Conservation (phyloP, 2,329 filamentous ascomycete genomes). For the Aspergillus tanneri region DNA sequence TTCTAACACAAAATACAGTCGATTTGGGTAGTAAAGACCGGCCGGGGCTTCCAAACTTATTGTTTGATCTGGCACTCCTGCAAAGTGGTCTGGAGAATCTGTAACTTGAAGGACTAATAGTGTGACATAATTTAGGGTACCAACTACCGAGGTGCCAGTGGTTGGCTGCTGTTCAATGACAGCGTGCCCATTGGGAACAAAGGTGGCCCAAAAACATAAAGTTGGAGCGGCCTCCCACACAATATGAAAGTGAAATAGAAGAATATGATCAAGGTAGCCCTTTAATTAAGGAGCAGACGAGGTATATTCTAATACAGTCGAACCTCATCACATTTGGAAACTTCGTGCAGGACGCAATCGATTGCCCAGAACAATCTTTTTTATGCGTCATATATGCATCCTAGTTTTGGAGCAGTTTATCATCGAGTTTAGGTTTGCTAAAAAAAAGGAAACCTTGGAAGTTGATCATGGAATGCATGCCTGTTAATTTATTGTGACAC, state of each 20-base stretch:
- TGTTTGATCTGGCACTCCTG: slow-evolving; percentile 58
- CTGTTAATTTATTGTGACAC: slow-evolving; percentile 32
- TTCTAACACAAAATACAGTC: slow-evolving; percentile 36
- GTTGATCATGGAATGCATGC: not conserved
- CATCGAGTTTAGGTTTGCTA: slow-evolving; percentile 2
- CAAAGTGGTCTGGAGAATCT: not conserved
- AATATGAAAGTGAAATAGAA: slow-evolving; percentile 1
- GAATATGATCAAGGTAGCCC: slow-evolving; percentile 9
- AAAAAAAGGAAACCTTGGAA: not conserved
- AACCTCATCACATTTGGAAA: slow-evolving; percentile 33
- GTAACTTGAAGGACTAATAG: slow-evolving; percentile 23
- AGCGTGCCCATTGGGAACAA: slow-evolving; percentile 81
- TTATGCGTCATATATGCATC: slow-evolving; percentile 8
- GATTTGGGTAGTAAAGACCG: slow-evolving; percentile 70
- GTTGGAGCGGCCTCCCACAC: slow-evolving; percentile 33
- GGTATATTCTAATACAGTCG: slow-evolving; percentile 18
- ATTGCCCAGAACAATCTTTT: slow-evolving; percentile 18
- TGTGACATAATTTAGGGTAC: slow-evolving; percentile 55
- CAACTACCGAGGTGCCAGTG: slow-evolving; percentile 71
- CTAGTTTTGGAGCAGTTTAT: slow-evolving; percentile 3
- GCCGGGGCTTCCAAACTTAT: slow-evolving; percentile 90
- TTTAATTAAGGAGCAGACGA: slow-evolving; percentile 13
- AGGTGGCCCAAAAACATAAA: slow-evolving; percentile 69
- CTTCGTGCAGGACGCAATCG: slow-evolving; percentile 27
- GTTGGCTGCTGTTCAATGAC: slow-evolving; percentile 76